Percentiles rank a stretch among this genome's conserved stretches.
Conservation (phyloP, 495 filamentous ascomycete species). For the Hypomontagnella submonticulosa region DNA sequence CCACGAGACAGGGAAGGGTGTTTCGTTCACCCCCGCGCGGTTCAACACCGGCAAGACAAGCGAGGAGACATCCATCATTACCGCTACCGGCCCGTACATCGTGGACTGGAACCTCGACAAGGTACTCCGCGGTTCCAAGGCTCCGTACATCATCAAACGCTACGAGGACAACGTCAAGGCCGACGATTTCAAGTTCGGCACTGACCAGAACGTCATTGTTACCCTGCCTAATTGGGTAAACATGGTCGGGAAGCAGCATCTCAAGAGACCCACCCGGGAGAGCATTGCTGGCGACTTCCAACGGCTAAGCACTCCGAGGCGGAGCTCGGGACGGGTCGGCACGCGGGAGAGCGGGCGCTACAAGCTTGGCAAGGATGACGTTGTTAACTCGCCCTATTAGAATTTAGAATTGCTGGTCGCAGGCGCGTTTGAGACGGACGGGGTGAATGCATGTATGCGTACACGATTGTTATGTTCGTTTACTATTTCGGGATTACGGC, state of each 20-base stretch:
- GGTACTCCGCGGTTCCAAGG: slow-evolving; percentile 77
- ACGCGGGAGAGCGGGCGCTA: slow-evolving; percentile 62
- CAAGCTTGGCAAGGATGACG: slow-evolving; percentile 75
- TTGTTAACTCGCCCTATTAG: slow-evolving; percentile 88
- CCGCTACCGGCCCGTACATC: slow-evolving; percentile 97
- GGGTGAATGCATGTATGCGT: not conserved
- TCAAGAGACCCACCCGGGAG: slow-evolving; percentile 91
- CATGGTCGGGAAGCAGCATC: slow-evolving; percentile 86
- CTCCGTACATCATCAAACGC: slow-evolving; percentile 95
- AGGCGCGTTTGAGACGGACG: not conserved
- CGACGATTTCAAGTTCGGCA: slow-evolving; percentile 98
- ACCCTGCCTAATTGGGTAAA: slow-evolving; percentile 97
- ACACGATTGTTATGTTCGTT: slow-evolving; percentile 12
- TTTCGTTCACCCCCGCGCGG: slow-evolving; percentile 88
- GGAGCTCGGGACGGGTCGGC: slow-evolving; percentile 59
- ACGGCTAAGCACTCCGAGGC: slow-evolving; percentile 58
- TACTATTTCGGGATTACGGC: slow-evolving; percentile 5
- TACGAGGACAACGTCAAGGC: slow-evolving; percentile 95
- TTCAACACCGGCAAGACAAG: slow-evolving; percentile 91
- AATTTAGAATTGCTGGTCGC: not conserved
- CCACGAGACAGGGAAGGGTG: slow-evolving; percentile 86
- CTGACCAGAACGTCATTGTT: slow-evolving; percentile 97
- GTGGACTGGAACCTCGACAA: slow-evolving; percentile 96
- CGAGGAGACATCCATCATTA: slow-evolving; percentile 90
- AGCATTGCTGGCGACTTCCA: slow-evolving; percentile 75